A percentile compares a stretch with the other conserved stretches of the same genome.
phyloP scores from a whole-genome alignment of 176 grass and related monocot species.

The Tuctoria greenei region DNA sequence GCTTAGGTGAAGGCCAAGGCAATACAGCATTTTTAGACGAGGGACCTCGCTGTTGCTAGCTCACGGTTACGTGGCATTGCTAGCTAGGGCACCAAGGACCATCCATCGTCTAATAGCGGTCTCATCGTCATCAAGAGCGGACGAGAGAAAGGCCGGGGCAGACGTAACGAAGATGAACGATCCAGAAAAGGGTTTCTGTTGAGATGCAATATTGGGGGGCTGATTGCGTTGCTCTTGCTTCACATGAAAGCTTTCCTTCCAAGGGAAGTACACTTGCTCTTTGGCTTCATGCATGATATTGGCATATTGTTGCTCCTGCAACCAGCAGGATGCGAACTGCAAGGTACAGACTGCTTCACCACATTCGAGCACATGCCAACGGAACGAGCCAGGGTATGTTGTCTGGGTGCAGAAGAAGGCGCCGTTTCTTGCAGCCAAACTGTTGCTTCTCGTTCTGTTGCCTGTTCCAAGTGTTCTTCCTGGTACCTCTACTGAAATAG shows the following conservation, averaged over 20 bases:
- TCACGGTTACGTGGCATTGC: background rate
- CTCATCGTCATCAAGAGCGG: background rate
- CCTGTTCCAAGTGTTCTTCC: background rate
- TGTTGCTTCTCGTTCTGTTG: constrained; percentile 32
- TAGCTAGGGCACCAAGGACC: background rate
- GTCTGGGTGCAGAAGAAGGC: constrained; percentile 25
- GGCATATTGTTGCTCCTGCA: background rate
- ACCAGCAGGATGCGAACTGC: background rate
- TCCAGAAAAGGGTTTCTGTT: background rate
- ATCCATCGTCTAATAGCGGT: background rate
- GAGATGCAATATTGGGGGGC: background rate
- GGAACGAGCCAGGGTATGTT: background rate
- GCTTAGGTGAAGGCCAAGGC: background rate
- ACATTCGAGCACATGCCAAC: background rate
- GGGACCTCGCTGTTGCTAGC: background rate
- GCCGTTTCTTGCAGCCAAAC: constrained; percentile 36
- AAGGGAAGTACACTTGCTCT: background rate
- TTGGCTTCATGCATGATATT: background rate
- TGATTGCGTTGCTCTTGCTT: constrained; percentile 11
- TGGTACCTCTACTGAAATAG: constrained; percentile 1
- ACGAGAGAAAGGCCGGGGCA: background rate
- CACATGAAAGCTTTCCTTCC: constrained; percentile 32
- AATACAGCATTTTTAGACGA: background rate
- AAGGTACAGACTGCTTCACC: background rate
- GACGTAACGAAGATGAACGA: background rate